Base-by-base conservation (phyloP, 352 stramenopile genomes). In the Pythium brachiatum region DNA sequence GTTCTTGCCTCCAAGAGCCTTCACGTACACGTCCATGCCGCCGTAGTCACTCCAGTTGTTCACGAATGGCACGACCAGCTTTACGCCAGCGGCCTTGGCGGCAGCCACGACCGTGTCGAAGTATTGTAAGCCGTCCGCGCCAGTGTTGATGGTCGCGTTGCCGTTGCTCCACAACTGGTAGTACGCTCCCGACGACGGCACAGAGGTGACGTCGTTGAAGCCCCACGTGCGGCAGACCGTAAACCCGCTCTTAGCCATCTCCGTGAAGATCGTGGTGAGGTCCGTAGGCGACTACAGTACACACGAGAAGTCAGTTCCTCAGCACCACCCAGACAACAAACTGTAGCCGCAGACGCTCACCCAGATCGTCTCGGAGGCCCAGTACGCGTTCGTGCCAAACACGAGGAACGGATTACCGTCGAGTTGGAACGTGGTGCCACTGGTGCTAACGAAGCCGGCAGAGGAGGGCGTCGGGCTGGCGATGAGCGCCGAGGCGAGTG, bases 1-100 rank as follows among this genome's bases (percentile, higher is more conserved):
- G n/a, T n/a, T n/a, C n/a, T n/a, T n/a, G n/a, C n/a, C n/a, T n/a
- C n/a, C n/a, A n/a, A n/a, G n/a, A n/a, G n/a, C n/a, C 38, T 46
- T 15, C 18, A n/a, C n/a, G 38, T 46, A 46, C 38, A 46, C 38
- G 38, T 46, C 38, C 38, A 46, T 46, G 18, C 38, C 38, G 16
- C 38, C 38, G 38, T 46, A 46, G 38, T 46, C 38, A 9, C 38
- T n/a, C 38, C 38, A 46, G 38, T 46, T 46, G 38, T 46, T 46
- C 38, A 46, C 38, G 3, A 46, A 9, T 2, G 38, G 38, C 16
- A 46, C 38, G 38, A 46, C 38, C 12, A 46, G 38, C 7, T n/a
- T 15, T 6, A 46, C 38, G 7, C 38, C 38, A 21, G 38, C 38
- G 5, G 16, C 38, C 18, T 46, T 46, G 13, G 38, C 38, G 6